Evolutionary conservation across 1,284 basidiomycete species (phyloP), one percentile per base, ranked within the genome.

Genomic region (Ustilago loliicola): DNA sequence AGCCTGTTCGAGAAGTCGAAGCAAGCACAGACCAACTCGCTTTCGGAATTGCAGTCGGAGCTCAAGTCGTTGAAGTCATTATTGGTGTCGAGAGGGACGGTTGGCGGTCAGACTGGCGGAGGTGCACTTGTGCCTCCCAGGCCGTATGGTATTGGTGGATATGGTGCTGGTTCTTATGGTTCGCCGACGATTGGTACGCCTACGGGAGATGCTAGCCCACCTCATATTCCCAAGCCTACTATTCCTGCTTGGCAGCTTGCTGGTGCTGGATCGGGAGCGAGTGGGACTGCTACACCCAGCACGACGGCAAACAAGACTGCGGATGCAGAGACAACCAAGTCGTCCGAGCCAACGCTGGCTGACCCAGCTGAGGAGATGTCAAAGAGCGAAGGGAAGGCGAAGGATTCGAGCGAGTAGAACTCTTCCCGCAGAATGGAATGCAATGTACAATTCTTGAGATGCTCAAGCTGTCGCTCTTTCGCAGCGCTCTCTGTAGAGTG

Each of bases 1-100:
- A 94, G 93, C 94, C 93, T 98, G 92, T 92, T 98, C 69, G 94
- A 97, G 72, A 96, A 94, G 88, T 94, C 94, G 85, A 93, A 94
- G 83, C 92, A 95, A 68, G 83, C 89, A 19, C 86, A 88, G 72
- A 86, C 89, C 40, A 71, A 81, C 29, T 92, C 93, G 6, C 89
- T 96, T 11, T 88, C 90, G 34, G 95, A 96, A 77, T 89, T 99
- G 19, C 96, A 98, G 84, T 92, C 94, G 80, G 96, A 99, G 86
- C 90, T 99, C 80, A 95, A 96, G 85, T 97, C 95, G 0, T 89
- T 99, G 75, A 98, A 98, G 87, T 92, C 95, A 0, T 90, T 99
- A 19, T 89, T 99, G 7, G 89, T 95, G n/a, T 94, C 92, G 73
- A 90, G 94, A 42, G 90, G 91, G 1, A 90, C 91, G n/a, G 87